These are phyloP conservation scores for Helichrysum umbraculigerum DNA, from an alignment of 129 eudicot species.

Conservation along the genomic window DNA sequence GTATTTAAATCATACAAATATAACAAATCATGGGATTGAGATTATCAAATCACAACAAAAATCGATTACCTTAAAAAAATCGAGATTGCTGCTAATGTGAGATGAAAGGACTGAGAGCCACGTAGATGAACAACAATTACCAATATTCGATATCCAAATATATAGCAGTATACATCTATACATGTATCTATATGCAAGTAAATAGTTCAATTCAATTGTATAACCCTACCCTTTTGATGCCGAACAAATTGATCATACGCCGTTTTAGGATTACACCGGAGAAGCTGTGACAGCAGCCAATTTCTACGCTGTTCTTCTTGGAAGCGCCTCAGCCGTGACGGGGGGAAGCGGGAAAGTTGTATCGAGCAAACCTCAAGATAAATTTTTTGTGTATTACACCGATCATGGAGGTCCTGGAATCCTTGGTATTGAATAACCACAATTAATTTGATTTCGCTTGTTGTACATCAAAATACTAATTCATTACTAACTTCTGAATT, in stretches of 20 bases:
- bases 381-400: constrained; percentile 67
- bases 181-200: no score
- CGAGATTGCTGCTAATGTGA: no score
- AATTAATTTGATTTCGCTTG: neutral
- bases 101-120: no score
- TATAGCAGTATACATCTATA: no score
- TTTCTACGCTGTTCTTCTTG: constrained; percentile 68
- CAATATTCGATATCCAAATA: no score
- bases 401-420: constrained; percentile 97
- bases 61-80: no score
- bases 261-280: constrained; percentile 82
- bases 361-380: constrained; percentile 58
- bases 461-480: neutral
- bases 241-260: neutral
- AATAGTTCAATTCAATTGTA: no score
- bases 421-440: constrained; percentile 44
- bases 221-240: no score
- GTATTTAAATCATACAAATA: no score
- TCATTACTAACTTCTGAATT: neutral
- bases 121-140: no score
- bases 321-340: constrained; percentile 49
- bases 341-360: constrained; percentile 93
- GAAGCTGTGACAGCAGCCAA: constrained; percentile 59
- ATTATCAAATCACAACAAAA: no score
- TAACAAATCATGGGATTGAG: no score